Base-by-base conservation (phyloP, 2,329 filamentous ascomycete genomes). In the Fusarium marasasianum region DNA sequence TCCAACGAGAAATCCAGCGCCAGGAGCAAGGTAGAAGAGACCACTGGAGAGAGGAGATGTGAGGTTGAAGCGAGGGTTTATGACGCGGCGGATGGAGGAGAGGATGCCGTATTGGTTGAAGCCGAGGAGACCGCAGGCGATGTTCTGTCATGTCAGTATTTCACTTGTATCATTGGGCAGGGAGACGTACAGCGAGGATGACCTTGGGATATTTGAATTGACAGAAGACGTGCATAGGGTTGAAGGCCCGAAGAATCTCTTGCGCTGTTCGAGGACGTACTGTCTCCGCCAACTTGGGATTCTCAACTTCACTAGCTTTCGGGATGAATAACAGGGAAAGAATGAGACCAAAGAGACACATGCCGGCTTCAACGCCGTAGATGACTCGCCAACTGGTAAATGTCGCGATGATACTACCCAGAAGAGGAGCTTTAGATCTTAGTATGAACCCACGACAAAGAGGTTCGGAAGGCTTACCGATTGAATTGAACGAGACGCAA, bases 11-110 rank as follows among this genome's bases (percentile, higher is more conserved):
- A 93, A 93, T 0, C 91, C 91, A 50, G 86, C 87, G 0, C 91
- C 91, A 0, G 91, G 91, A 0, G 91, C 91, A 31, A 93, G 88
- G 80, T 92, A 93, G 81, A 93, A 92, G 1, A 93, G 84, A 4
- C 90, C 91, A 4, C 88, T 88, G 73, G 91, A 87, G 8, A 93
- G 84, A 0, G 91, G 91, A 0, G 86, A 86, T 0, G 87, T 87
- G 17, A 93, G 85, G 58, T 90, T 79, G 83, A 93, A 93, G n/a
- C 91, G 89, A 3, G 91, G 91, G 73, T 93, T 93, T 24, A 93
- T 83, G 5, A 93, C 87, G 72, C 91, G 91, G 22, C 91, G 88
- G 51, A 93, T 91, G 0, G 88, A 88, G 0, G 89, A 91, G 5
- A 91, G 83, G 0, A 91, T 82, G 4, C 84, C 86, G 78, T 92